These are phyloP conservation scores for Calocybe cyanea DNA, from an alignment of 768 basidiomycete genomes.

Conservation along the genomic window DNA sequence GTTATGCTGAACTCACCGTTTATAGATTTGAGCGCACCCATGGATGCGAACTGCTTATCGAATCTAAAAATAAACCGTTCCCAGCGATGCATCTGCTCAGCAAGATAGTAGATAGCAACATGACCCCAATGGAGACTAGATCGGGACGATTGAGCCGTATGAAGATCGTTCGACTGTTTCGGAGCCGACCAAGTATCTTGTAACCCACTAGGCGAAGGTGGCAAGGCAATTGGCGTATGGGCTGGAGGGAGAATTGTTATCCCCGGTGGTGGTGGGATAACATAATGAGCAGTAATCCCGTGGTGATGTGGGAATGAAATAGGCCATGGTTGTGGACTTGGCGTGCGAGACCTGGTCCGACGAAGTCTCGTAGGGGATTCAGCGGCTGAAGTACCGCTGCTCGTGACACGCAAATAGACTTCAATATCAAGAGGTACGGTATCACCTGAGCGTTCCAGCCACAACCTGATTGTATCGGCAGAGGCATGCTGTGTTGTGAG, in stretches of 20 bases:
- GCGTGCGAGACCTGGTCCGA: conserved; percentile 20
- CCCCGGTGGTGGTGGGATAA: conserved; percentile 28
- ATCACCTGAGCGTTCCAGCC: conserved; percentile 76
- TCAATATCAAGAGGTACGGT: conserved; percentile 75
- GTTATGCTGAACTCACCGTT: conserved; percentile 60
- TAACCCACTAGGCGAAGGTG: conserved; percentile 35
- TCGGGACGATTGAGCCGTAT: conserved; percentile 28
- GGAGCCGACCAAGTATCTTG: conserved; percentile 37
- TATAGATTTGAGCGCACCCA: conserved; percentile 70
- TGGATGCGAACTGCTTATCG: conserved; percentile 71
- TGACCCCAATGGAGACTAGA: conserved; percentile 74
- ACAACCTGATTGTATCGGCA: conserved; percentile 75
- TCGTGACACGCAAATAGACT: conserved; percentile 62
- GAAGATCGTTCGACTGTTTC: conserved; percentile 21
- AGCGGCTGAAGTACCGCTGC: conserved; percentile 20
- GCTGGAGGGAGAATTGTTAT: conserved; percentile 28
- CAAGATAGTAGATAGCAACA: conserved; percentile 74
- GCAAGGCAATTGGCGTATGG: conserved; percentile 43
- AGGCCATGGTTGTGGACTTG: conserved; percentile 31
- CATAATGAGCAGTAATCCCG: conserved; percentile 30
- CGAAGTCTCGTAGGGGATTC: conserved; percentile 1
- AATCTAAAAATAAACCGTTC: conserved; percentile 77
- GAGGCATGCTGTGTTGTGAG: conserved; percentile 66
- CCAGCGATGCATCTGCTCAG: conserved; percentile 81
- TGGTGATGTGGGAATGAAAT: conserved; percentile 26